These are phyloP conservation scores for Xylaria digitata DNA, from an alignment of 2,329 filamentous ascomycete species.

Conservation along the genomic window DNA sequence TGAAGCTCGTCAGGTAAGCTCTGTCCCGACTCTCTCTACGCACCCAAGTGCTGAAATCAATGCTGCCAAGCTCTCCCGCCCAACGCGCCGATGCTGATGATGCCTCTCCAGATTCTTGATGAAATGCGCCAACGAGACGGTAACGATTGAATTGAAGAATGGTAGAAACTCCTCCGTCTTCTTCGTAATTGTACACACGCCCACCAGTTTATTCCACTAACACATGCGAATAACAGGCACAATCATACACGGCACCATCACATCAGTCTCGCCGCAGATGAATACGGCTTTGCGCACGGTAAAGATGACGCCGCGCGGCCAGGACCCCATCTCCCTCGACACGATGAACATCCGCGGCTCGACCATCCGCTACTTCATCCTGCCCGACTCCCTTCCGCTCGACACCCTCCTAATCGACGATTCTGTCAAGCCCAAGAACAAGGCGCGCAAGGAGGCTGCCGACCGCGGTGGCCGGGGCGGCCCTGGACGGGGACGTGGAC, in stretches of 20 bases:
- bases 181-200: not conserved
- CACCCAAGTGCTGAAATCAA: conserved; percentile 59
- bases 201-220: conserved; percentile 9
- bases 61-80: conserved; percentile 51
- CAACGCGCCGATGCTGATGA: conserved; percentile 49
- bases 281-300: conserved; percentile 95
- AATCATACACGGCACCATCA: conserved; percentile 96
- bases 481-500: conserved; percentile 63
- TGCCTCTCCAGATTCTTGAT: conserved; percentile 82
- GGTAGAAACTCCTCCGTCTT: conserved; percentile 64
- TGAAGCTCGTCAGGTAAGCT: conserved; percentile 96
- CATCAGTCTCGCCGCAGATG: conserved; percentile 97
- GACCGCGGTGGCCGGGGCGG: conserved; percentile 68
- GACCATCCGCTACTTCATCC: conserved; percentile 95
- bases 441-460: conserved; percentile 89
- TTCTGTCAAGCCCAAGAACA: conserved; percentile 98
- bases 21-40: conserved; percentile 43
- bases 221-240: conserved; percentile 72
- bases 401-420: conserved; percentile 97
- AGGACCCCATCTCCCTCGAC: conserved; percentile 88
- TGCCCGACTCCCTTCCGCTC: conserved; percentile 93
- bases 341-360: conserved; percentile 97
- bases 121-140: conserved; percentile 99
- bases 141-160: conserved; percentile 98
- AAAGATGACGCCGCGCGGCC: conserved; percentile 93